Percentiles rank a stretch among this genome's conserved stretches.
These are phyloP conservation scores for Helicostylum pulchrum DNA, from an alignment of 192 early-diverging fungal genomes.

Conservation along the genomic window DNA sequence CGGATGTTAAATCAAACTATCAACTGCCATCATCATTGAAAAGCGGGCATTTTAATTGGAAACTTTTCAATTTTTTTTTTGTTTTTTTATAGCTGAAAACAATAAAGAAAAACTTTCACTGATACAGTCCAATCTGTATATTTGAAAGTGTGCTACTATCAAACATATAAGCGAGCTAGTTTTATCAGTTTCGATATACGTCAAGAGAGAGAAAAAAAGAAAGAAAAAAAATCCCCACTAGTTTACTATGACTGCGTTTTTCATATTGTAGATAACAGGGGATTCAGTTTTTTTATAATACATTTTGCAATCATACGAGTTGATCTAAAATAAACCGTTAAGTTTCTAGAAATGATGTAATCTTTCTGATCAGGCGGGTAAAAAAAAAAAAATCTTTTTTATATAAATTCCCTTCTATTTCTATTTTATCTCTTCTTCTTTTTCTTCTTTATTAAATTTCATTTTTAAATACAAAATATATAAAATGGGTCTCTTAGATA, in stretches of 20 bases:
- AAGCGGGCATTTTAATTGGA: too few relatives aligned
- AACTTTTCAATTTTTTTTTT: too few relatives aligned
- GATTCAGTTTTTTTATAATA: slow-evolving; percentile 10
- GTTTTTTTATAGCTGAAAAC: too few relatives aligned
- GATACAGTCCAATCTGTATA: too few relatives aligned
- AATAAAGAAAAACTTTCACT: too few relatives aligned
- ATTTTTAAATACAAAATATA: neutral
- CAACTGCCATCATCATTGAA: too few relatives aligned
- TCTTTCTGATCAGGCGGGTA: neutral
- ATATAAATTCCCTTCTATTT: slow-evolving; percentile 8
- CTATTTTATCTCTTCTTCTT: neutral
- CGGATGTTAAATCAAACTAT: too few relatives aligned
- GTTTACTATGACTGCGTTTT: slow-evolving; percentile 8
- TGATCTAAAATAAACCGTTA: slow-evolving; percentile 7
- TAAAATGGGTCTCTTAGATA: slow-evolving; percentile 74
- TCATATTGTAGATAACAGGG: slow-evolving; percentile 3
- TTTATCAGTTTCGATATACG: too few relatives aligned
- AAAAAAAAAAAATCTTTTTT: slow-evolving; percentile 2
- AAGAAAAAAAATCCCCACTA: neutral
- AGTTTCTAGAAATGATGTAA: neutral
- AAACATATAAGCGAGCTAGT: too few relatives aligned
- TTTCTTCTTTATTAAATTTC: slow-evolving; percentile 5
- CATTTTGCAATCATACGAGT: slow-evolving; percentile 1
- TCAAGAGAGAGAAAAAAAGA: neutral
- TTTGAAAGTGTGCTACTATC: too few relatives aligned